Conservation (phyloP, 345 rosid genomes). For the Turritis glabra region DNA sequence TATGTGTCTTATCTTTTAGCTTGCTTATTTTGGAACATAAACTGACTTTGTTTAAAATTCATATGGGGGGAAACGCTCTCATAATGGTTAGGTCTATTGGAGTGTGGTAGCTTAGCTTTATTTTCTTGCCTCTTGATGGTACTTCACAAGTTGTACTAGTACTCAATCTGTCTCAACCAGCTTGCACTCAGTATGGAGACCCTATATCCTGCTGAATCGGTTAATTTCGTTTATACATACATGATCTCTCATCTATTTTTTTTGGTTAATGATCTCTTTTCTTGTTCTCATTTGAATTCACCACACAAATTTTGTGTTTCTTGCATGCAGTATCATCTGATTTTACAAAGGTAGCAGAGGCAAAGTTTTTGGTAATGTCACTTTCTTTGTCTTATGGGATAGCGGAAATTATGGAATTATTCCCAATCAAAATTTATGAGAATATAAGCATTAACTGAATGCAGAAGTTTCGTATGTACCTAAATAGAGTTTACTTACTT, state of each 20-base stretch:
- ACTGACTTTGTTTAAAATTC: background rate
- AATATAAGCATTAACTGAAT: constrained; percentile 3
- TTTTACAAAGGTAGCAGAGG: constrained; percentile 71
- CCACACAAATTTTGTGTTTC: constrained; percentile 34
- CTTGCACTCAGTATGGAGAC: constrained; percentile 27
- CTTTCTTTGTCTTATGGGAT: constrained; percentile 29
- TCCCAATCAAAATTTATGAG: constrained; percentile 8
- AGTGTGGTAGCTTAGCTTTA: constrained; percentile 5
- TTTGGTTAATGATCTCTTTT: constrained; percentile 2
- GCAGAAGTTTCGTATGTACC: constrained; percentile 4
- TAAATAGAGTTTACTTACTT: constrained; percentile 5
- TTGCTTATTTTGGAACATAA: background rate
- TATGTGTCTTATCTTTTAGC: background rate
- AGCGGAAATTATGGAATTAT: background rate
- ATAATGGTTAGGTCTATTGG: background rate
- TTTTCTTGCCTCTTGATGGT: constrained; percentile 21
- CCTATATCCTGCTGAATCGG: constrained; percentile 10
- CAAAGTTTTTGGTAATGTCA: constrained; percentile 74
- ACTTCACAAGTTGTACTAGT: constrained; percentile 15
- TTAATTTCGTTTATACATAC: constrained; percentile 6
- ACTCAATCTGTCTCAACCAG: constrained; percentile 1
- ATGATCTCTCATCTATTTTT: constrained; percentile 18
- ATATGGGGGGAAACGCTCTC: constrained; percentile 5
- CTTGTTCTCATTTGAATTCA: constrained; percentile 2
- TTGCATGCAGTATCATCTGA: constrained; percentile 72